These are phyloP conservation scores for Lentinula sp. DNA, from an alignment of 768 basidiomycete genomes.

Conservation along the genomic window DNA sequence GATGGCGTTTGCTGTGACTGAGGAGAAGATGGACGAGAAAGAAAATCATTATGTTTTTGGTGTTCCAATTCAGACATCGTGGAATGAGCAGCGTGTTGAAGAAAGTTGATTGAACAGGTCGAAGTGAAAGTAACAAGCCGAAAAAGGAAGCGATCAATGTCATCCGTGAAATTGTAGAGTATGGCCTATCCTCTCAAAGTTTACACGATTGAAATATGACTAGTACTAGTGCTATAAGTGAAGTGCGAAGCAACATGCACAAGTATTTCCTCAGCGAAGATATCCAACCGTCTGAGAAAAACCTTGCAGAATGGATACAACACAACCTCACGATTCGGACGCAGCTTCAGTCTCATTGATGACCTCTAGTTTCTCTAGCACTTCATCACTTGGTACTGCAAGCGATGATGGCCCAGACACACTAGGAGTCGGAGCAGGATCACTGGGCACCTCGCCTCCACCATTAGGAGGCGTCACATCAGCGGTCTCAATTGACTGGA, in stretches of 20 bases:
- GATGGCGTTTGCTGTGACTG: neutral
- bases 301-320: neutral
- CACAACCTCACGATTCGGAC: constrained; percentile 11
- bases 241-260: neutral
- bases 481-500: constrained; percentile 22
- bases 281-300: neutral
- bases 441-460: constrained; percentile 34
- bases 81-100: neutral
- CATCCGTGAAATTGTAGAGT: no score
- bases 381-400: constrained; percentile 31
- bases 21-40: neutral
- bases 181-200: no score
- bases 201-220: no score
- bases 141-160: no score
- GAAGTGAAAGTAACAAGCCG: no score
- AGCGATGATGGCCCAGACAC: constrained; percentile 21
- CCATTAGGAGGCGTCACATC: constrained; percentile 32
- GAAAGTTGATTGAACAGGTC: neutral
- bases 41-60: neutral
- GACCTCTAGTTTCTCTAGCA: constrained; percentile 36
- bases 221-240: no score
- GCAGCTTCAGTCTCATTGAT: constrained; percentile 26
- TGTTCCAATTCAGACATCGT: neutral
- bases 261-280: neutral
- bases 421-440: constrained; percentile 37